phyloP scores from a whole-genome alignment of 495 filamentous ascomycete species.

The Tuber borchii region DNA sequence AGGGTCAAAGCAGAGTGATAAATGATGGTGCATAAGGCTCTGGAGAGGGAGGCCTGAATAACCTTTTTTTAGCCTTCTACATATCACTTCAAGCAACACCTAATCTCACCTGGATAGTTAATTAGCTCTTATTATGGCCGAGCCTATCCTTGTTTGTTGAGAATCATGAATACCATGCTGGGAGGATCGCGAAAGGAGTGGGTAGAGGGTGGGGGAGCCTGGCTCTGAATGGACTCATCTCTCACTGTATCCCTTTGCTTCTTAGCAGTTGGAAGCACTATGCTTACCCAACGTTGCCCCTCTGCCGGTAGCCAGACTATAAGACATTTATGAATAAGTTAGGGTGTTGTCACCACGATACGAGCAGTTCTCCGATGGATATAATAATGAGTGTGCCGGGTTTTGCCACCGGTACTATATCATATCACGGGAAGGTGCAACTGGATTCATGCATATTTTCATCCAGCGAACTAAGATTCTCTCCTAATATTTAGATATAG shows the following conservation, averaged over 20 bases:
- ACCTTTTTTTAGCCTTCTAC: not conserved
- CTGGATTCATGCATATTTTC: not conserved
- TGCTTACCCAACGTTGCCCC: not conserved
- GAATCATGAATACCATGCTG: not conserved
- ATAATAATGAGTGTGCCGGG: not conserved
- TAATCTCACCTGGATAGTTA: not conserved
- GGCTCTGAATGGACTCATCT: not conserved
- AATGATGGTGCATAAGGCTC: not conserved
- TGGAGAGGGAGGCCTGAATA: not conserved
- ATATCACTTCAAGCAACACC: not conserved
- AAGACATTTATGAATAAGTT: not conserved
- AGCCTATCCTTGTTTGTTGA: not conserved
- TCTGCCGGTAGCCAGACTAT: not conserved
- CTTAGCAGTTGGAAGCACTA: not conserved
- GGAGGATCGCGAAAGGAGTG: not conserved
- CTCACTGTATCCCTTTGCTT: not conserved
- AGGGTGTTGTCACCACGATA: not conserved
- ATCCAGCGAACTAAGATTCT: not conserved
- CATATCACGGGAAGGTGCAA: not conserved
- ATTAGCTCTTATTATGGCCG: not conserved
- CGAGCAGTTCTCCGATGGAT: not conserved
- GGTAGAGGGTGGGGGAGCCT: not conserved
- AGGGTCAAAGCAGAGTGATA: not conserved
- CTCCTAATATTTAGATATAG: not conserved
- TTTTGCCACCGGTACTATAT: not conserved